A percentile compares a stretch with the other conserved stretches of the same genome.
Evolutionary conservation across 208 protist species (phyloP).

Genomic region (Borovskyia barvae): DNA sequence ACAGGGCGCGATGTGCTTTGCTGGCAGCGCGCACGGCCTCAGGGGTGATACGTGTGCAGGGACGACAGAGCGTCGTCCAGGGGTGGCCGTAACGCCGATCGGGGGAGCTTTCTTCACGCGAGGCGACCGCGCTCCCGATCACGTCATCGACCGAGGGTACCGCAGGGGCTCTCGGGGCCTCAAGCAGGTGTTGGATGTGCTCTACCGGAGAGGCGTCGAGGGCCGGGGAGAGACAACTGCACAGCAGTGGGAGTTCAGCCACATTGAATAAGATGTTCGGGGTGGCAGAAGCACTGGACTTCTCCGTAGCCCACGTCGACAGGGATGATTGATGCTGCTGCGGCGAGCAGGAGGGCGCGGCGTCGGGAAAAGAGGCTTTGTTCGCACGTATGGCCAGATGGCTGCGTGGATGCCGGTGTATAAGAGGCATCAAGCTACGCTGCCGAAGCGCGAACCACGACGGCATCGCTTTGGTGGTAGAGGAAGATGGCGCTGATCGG

Average conservation of each 20-base stretch:
- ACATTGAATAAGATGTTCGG: neutral
- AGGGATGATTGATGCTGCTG: too few species aligned
- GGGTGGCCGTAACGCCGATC: neutral
- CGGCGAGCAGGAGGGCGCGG: too few species aligned
- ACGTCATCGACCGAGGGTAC: too few species aligned
- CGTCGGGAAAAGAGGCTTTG: too few species aligned
- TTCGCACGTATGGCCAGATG: too few species aligned
- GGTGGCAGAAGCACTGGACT: too few species aligned
- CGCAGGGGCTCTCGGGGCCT: too few species aligned
- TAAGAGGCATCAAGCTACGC: slow-evolving; percentile 4
- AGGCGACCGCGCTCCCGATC: too few species aligned
- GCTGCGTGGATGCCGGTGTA: slow-evolving; percentile 18
- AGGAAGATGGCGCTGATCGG: too few species aligned
- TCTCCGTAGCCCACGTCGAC: too few species aligned
- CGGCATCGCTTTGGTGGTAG: slow-evolving; percentile 1
- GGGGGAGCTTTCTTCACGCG: too few species aligned
- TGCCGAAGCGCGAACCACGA: slow-evolving; percentile 11
- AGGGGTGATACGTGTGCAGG: slow-evolving; percentile 28
- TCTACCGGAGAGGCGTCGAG: neutral
- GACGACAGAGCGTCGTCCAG: slow-evolving; percentile 35
- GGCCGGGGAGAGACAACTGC: neutral
- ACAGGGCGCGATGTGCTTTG: slow-evolving; percentile 25
- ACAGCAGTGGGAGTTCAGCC: neutral
- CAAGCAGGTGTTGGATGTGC: neutral
- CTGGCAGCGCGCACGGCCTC: slow-evolving; percentile 23